These are phyloP conservation scores for Wakefieldia striispora DNA, from an alignment of 768 basidiomycete species.

Conservation along the genomic window DNA sequence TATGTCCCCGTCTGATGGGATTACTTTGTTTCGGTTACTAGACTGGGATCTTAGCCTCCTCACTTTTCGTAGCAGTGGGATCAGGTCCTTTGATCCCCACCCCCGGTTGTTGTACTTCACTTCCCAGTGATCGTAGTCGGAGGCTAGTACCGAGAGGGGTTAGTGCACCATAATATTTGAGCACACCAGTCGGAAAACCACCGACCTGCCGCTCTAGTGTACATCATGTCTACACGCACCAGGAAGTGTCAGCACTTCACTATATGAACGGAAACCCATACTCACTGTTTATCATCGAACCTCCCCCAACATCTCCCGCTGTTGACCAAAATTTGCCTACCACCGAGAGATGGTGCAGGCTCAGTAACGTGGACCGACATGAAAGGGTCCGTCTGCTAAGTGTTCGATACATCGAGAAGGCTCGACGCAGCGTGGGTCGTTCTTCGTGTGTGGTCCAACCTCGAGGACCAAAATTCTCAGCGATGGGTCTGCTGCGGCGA, in stretches of 20 bases:
- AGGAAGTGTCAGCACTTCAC: neutral
- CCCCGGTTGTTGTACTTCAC: constrained; percentile 11
- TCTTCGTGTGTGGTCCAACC: constrained; percentile 24
- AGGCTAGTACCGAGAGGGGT: constrained; percentile 27
- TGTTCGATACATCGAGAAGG: constrained; percentile 23
- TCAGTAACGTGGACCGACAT: constrained; percentile 17
- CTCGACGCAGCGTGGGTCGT: constrained; percentile 19
- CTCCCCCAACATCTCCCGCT: constrained; percentile 28
- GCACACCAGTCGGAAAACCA: neutral
- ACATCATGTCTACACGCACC: constrained; percentile 40
- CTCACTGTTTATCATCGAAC: constrained; percentile 51
- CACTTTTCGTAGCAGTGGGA: constrained; percentile 28
- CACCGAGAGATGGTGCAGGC: constrained; percentile 13
- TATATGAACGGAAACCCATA: neutral
- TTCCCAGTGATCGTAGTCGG: constrained; percentile 48
- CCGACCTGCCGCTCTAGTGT: constrained; percentile 48
- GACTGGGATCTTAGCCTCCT: neutral
- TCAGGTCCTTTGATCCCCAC: constrained; percentile 27
- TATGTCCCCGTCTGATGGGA: constrained; percentile 21
- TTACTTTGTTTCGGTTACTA: neutral
- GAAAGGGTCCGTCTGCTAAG: constrained; percentile 15
- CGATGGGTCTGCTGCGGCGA: constrained; percentile 24
- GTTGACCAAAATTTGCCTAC: constrained; percentile 14
- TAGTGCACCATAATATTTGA: neutral
- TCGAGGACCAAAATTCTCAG: constrained; percentile 30